These are phyloP conservation scores for Geranium incanum DNA, from an alignment of 441 rosid species.

Conservation along the genomic window DNA sequence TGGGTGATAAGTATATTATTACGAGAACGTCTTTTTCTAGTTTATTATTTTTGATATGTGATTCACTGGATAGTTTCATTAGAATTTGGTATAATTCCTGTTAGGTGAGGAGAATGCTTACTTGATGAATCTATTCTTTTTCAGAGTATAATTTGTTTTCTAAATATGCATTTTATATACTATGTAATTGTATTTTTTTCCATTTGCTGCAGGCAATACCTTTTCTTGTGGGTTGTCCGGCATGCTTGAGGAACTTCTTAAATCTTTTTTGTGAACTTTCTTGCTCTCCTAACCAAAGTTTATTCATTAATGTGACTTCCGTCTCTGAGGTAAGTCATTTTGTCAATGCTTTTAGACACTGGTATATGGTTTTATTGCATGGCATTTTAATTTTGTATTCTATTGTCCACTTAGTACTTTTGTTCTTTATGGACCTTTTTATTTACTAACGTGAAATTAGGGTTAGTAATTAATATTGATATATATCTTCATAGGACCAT, in stretches of 20 bases:
- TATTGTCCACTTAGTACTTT: not conserved
- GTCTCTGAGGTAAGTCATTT: conserved; percentile 43
- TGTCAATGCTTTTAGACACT: conserved; percentile 4
- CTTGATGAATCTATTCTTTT: conserved; percentile 7
- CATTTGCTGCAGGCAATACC: conserved; percentile 53
- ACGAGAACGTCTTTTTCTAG: not conserved
- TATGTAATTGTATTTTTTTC: conserved; percentile 3
- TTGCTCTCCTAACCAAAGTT: conserved; percentile 67
- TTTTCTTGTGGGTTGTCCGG: conserved; percentile 72
- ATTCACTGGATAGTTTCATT: too few relatives aligned
- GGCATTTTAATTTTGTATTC: conserved; percentile 8
- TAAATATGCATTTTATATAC: conserved; percentile 9
- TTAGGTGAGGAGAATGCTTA: not conserved
- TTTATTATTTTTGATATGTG: not conserved
- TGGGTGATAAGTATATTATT: not conserved
- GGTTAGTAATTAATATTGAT: not conserved
- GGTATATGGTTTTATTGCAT: not conserved
- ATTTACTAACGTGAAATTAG: not conserved
- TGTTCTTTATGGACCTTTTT: not conserved
- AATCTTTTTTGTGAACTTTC: conserved; percentile 68
- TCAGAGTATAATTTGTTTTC: conserved; percentile 1
- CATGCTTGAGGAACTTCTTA: conserved; percentile 68
- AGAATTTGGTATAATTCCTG: not conserved
- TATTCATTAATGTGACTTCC: conserved; percentile 62
- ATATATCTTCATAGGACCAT: not conserved